A percentile compares a stretch with the other conserved stretches of the same genome.
Evolutionary conservation across 2,329 filamentous ascomycete species (phyloP).

Genomic region (Coniochaeta prunicola): DNA sequence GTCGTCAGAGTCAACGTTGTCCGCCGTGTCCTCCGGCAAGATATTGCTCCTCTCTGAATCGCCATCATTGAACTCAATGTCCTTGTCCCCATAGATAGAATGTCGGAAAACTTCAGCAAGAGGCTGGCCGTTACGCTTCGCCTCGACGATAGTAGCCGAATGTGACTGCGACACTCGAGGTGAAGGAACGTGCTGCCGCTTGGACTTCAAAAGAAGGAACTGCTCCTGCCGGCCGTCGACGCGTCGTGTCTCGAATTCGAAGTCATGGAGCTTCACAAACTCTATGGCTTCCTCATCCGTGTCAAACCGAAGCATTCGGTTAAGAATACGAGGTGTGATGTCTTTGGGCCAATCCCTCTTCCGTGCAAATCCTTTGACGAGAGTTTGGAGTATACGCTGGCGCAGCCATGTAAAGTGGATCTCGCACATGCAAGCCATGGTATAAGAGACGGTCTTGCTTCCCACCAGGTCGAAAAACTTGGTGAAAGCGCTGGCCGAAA

Average conservation of each 20-base stretch:
- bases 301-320: conserved; percentile 58
- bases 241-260: conserved; percentile 39
- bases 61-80: conserved; percentile 1
- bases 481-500: conserved; percentile 40
- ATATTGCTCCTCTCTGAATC: background rate
- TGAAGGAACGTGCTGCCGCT: conserved; percentile 35
- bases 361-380: conserved; percentile 48
- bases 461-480: conserved; percentile 56
- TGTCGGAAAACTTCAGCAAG: conserved; percentile 49
- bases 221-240: conserved; percentile 16
- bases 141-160: conserved; percentile 50
- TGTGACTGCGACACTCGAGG: conserved; percentile 47
- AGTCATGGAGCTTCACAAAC: conserved; percentile 52
- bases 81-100: conserved; percentile 39
- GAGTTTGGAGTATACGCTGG: conserved; percentile 47
- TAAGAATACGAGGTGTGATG: conserved; percentile 48
- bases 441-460: conserved; percentile 52
- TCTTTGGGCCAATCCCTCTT: conserved; percentile 52
- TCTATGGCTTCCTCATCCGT: conserved; percentile 57
- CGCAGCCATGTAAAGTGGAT: conserved; percentile 58
- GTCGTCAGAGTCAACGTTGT: background rate
- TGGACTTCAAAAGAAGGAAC: conserved; percentile 39
- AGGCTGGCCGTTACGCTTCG: conserved; percentile 45
- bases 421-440: conserved; percentile 63
- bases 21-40: background rate